Percentiles rank a stretch among this genome's conserved stretches.
These are phyloP conservation scores for Plasmodium adleri DNA, from an alignment of 169 alveolate species.

Conservation along the genomic window DNA sequence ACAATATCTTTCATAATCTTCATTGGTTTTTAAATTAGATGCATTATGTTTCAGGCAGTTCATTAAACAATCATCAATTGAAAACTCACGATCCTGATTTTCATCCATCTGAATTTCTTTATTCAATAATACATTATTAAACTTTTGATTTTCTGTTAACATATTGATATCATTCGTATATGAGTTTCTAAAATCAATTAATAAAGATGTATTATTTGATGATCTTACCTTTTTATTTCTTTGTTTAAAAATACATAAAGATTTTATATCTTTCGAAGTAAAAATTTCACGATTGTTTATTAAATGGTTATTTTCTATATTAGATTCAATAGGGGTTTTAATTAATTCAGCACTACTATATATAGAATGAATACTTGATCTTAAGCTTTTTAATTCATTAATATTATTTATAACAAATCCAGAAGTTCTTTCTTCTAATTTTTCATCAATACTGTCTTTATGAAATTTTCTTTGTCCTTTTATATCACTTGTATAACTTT, in stretches of 20 bases:
- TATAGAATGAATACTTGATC: slow-evolving; percentile 46
- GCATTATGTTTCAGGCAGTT: slow-evolving; percentile 52
- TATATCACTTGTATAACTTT: background rate
- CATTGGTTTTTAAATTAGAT: slow-evolving; percentile 53
- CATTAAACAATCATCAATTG: slow-evolving; percentile 51
- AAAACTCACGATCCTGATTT: slow-evolving; percentile 37
- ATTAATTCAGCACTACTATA: slow-evolving; percentile 24
- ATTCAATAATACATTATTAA: slow-evolving; percentile 12
- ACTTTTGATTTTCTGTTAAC: slow-evolving; percentile 17
- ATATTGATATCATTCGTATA: slow-evolving; percentile 23
- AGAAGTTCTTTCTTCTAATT: background rate
- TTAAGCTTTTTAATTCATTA: slow-evolving; percentile 42
- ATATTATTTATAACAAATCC: slow-evolving; percentile 11
- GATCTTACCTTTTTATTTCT: slow-evolving; percentile 12
- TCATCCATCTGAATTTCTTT: slow-evolving; percentile 54
- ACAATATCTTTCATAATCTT: slow-evolving; percentile 72
- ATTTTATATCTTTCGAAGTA: slow-evolving; percentile 4
- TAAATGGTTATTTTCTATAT: slow-evolving; percentile 27
- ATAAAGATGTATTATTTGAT: slow-evolving; percentile 26
- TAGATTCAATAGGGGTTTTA: slow-evolving; percentile 61
- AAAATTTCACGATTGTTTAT: slow-evolving; percentile 5
- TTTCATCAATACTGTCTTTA: background rate
- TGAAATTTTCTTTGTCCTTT: background rate
- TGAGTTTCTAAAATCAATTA: slow-evolving; percentile 4
- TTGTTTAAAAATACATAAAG: slow-evolving; percentile 33